Percentiles rank a stretch among this genome's conserved stretches.
These are phyloP conservation scores for Trypanosoma rangeli DNA, from an alignment of 208 protist genomes.

Conservation along the genomic window DNA sequence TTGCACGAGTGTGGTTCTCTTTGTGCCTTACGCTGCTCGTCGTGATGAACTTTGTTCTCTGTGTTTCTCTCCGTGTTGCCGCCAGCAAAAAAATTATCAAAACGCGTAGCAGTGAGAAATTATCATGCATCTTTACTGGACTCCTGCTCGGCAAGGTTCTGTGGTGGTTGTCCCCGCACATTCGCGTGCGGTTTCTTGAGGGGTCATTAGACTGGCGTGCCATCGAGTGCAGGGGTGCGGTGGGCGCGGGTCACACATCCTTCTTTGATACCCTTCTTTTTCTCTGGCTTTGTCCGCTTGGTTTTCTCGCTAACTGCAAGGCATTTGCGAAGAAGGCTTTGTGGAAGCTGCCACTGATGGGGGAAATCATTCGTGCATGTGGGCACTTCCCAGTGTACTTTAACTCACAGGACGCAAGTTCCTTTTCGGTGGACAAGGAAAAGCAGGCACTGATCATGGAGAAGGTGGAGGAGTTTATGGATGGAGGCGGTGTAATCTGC, in stretches of 20 bases:
- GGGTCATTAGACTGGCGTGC: constrained; percentile 51
- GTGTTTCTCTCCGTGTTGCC: constrained; percentile 25
- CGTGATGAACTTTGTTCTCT: constrained; percentile 34
- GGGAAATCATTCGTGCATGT: constrained; percentile 60
- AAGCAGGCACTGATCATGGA: constrained; percentile 73
- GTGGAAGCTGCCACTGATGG: constrained; percentile 72
- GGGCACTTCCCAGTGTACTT: constrained; percentile 89
- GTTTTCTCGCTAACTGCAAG: constrained; percentile 55
- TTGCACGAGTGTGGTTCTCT: constrained; percentile 67
- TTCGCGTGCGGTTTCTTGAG: constrained; percentile 57
- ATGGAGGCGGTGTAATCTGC: constrained; percentile 56
- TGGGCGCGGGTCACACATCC: constrained; percentile 82
- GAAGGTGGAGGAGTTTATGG: constrained; percentile 59
- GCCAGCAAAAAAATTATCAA: constrained; percentile 30
- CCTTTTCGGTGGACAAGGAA: constrained; percentile 78
- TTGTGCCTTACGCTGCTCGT: constrained; percentile 45
- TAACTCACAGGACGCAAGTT: constrained; percentile 40
- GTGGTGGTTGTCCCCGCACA: constrained; percentile 54
- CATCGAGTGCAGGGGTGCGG: constrained; percentile 52
- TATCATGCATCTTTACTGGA: constrained; percentile 41
- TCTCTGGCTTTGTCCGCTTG: constrained; percentile 50
- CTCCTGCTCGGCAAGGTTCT: constrained; percentile 49
- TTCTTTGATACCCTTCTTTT: constrained; percentile 87
- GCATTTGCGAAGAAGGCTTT: constrained; percentile 78
- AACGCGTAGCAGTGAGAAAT: constrained; percentile 30